Evolutionary conservation across 148 eudicot species (phyloP), one percentile per base, ranked within the genome.

Genomic region (Amaranthus hypochondriacus): DNA sequence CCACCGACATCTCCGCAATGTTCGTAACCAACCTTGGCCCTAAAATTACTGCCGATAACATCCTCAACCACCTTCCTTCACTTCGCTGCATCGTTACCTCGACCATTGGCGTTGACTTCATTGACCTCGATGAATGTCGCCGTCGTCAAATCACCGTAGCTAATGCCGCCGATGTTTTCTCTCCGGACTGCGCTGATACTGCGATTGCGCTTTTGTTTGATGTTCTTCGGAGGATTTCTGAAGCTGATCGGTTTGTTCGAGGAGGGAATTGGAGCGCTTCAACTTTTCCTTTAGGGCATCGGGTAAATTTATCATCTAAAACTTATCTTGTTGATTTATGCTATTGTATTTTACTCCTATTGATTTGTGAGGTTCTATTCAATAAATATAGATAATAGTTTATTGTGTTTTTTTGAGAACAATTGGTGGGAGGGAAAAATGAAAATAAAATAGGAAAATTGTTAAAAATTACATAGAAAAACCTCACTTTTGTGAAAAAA

Each of bases 101-200:
- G 76, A 76, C 89, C 73, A 86, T 81, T 55, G 98, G 97, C 49
- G 67, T 85, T 58, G 68, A 93, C 68, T 84, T 82, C 73, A 81
- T 93, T 58, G 92, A 93, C 70, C 71, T 91, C 50, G 53, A 46
- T 15, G 97, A 91, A 79, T 93, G 97, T 67, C 87, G 88, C 70
- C 88, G 89, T 71, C 89, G 90, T 9, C 85, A 87, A 3, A 80
- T 93, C 47, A 9, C 84, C 48, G 79, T 93, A 7, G 84, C 92
- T 4, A 77, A 81, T 65, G 80, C 87, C 14, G 73, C 82, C 39
- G 51, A 48, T 3, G 42, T 84, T 13, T 85, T 72, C 74, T 68
- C 92, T 49, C 76, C 62, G 9, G 95, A 91, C 66, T 88, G 86
- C 13, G 98, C 98, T 9, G 97, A 93, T 42, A 9, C 63, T 7